Base-by-base conservation (phyloP, 2,329 filamentous ascomycete species). In the Alternaria atra region DNA sequence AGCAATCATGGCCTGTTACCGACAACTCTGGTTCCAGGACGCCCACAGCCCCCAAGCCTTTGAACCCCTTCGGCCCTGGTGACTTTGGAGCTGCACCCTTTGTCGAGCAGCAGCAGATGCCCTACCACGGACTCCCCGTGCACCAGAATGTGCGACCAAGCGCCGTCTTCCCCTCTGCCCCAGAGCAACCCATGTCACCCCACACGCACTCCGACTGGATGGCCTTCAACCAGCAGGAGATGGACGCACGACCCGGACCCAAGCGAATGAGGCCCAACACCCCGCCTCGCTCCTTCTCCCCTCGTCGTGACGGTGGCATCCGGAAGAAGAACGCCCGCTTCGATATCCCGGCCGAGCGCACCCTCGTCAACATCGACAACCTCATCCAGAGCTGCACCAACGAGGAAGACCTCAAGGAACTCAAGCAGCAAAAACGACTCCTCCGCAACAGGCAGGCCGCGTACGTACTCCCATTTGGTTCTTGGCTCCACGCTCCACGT, bases 321-420 rank as follows among this genome's bases (percentile, higher is more conserved):
- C 89, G 95, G 74, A 99, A 99, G 89, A 98, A 98, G 90, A 99
- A 98, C 76, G 93, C 94, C 67, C 91, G 94, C 69, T 97, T 98
- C 80, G 94, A 98, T 75, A 99, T 99, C 69, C 95, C 95, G 9
- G 89, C 92, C 44, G 95, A 97, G 82, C 89, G 94, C 64, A 98
- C 94, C 74, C 87, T 99, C 70, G 90, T 87, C 84, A 98, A 96
- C 82, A 98, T 99, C 80, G 95, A 99, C 79, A 87, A 92, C 63
- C 86, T 98, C 75, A 98, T 99, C 80, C 86, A 90, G 54, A 89
- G 92, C 80, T 94, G 93, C 35, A 93, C 88, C 57, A 91, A 96
- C 79, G 94, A 98, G 74, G 89, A 95, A 68, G 91, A 97, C 83
- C 91, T 97, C 83, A 98, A 97, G 85, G 94, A 98, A 82, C 86